A percentile compares a stretch with the other conserved stretches of the same genome.
Evolutionary conservation across 768 basidiomycete species (phyloP).

Genomic region (Termitomyces sp.): DNA sequence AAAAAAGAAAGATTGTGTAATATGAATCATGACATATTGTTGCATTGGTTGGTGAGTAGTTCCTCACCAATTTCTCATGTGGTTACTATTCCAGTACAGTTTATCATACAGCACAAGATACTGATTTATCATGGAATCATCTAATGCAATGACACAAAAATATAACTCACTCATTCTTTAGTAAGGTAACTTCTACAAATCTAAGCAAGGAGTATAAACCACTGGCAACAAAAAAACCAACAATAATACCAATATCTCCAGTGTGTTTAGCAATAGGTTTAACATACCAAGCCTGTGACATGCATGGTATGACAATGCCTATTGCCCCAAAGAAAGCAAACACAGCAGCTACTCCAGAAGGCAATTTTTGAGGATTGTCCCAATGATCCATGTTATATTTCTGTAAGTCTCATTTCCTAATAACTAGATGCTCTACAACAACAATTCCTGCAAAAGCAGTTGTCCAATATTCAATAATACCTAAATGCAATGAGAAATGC

Average conservation of each 20-base stretch:
- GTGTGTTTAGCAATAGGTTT: slow-evolving; percentile 61
- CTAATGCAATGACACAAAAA: not conserved
- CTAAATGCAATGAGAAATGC: slow-evolving; percentile 14
- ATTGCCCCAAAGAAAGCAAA: slow-evolving; percentile 45
- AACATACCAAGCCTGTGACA: slow-evolving; percentile 66
- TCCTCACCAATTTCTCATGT: too few relatives aligned
- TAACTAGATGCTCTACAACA: slow-evolving; percentile 61
- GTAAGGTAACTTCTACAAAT: slow-evolving; percentile 1
- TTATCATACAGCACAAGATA: too few relatives aligned
- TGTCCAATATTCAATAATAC: slow-evolving; percentile 53
- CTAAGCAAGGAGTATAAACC: slow-evolving; percentile 35
- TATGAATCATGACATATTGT: too few relatives aligned
- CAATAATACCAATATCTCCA: slow-evolving; percentile 70
- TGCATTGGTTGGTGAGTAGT: too few relatives aligned
- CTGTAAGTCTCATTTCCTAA: slow-evolving; percentile 44
- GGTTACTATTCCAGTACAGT: too few relatives aligned
- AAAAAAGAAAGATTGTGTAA: too few relatives aligned
- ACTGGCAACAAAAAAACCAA: slow-evolving; percentile 45
- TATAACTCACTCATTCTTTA: not conserved
- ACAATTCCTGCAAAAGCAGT: slow-evolving; percentile 55
- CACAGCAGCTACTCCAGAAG: slow-evolving; percentile 59
- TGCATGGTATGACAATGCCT: slow-evolving; percentile 56
- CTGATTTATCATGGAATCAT: too few relatives aligned
- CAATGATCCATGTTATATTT: slow-evolving; percentile 49
- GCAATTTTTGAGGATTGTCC: slow-evolving; percentile 49